These are phyloP conservation scores for Pseudonitzschia multiseries DNA, from an alignment of 108 stramenopile species.

Conservation along the genomic window DNA sequence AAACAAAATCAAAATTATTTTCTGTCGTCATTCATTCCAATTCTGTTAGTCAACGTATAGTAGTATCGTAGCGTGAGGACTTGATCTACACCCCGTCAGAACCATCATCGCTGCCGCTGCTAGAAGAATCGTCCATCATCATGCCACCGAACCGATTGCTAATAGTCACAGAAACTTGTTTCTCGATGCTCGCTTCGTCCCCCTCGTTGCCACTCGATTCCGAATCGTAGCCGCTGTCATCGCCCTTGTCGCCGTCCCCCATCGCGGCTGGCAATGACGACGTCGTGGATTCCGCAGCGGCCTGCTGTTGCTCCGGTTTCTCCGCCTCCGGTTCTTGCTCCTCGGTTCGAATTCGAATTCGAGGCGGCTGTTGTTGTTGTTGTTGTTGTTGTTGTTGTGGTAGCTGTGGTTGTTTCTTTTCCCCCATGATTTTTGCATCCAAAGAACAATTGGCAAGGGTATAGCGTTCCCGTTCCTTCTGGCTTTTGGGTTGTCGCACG, in stretches of 20 bases:
- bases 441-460: constrained; percentile 68
- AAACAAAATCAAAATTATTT: too few species aligned
- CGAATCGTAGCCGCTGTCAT: not conserved
- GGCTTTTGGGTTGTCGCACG: constrained; percentile 66
- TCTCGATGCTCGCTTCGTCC: constrained; percentile 16
- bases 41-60: too few species aligned
- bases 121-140: constrained; percentile 10
- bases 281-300: not conserved
- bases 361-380: too few species aligned
- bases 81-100: too few species aligned
- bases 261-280: not conserved
- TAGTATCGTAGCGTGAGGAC: too few species aligned
- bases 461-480: constrained; percentile 61
- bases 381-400: too few species aligned
- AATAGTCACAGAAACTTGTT: not conserved
- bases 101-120: not conserved
- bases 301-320: too few species aligned
- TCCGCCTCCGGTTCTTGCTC: not conserved
- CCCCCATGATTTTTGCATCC: constrained; percentile 31
- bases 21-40: too few species aligned
- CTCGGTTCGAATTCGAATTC: too few species aligned
- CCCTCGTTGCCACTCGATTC: not conserved
- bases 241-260: not conserved
- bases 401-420: constrained; percentile 1
- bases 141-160: not conserved